phyloP scores from a whole-genome alignment of 345 rosid genomes.

The Noccaea bulbosa region DNA sequence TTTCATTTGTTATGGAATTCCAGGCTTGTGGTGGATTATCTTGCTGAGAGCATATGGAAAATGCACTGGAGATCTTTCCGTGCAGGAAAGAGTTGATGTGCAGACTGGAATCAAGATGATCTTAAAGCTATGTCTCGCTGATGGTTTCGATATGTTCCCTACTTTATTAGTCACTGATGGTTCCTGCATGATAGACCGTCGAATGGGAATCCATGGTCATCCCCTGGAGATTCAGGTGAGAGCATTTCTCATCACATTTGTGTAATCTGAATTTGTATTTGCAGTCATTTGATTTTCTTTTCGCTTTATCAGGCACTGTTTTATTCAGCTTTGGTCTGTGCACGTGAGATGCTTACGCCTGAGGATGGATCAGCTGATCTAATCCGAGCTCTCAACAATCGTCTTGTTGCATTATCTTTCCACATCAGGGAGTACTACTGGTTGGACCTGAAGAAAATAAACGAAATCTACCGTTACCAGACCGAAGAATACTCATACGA shows the following conservation, averaged over 20 bases:
- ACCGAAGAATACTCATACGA: constrained; percentile 91
- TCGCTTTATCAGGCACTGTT: constrained; percentile 63
- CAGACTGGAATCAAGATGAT: constrained; percentile 98
- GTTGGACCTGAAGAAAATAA: constrained; percentile 75
- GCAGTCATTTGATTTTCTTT: neutral
- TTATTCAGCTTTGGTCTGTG: constrained; percentile 81
- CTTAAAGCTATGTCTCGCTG: constrained; percentile 86
- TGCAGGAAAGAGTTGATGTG: constrained; percentile 91
- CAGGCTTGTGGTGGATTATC: constrained; percentile 98
- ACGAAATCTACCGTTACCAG: constrained; percentile 82
- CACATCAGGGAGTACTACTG: constrained; percentile 93
- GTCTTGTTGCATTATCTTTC: constrained; percentile 82
- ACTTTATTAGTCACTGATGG: constrained; percentile 95
- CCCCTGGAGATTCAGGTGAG: constrained; percentile 93
- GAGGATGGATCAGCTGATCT: constrained; percentile 90
- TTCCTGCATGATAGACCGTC: constrained; percentile 98
- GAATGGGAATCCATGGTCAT: constrained; percentile 98
- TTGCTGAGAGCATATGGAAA: constrained; percentile 91
- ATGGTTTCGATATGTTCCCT: constrained; percentile 97
- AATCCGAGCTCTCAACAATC: constrained; percentile 74
- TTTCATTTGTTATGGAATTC: constrained; percentile 5
- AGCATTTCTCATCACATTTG: neutral
- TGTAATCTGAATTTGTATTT: constrained; percentile 9
- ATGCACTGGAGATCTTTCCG: constrained; percentile 77
- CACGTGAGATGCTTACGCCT: constrained; percentile 84